Evolutionary conservation across 192 early-diverging fungal genomes (phyloP), one percentile per base, ranked within the genome.

Genomic region (Coemansia sp.): DNA sequence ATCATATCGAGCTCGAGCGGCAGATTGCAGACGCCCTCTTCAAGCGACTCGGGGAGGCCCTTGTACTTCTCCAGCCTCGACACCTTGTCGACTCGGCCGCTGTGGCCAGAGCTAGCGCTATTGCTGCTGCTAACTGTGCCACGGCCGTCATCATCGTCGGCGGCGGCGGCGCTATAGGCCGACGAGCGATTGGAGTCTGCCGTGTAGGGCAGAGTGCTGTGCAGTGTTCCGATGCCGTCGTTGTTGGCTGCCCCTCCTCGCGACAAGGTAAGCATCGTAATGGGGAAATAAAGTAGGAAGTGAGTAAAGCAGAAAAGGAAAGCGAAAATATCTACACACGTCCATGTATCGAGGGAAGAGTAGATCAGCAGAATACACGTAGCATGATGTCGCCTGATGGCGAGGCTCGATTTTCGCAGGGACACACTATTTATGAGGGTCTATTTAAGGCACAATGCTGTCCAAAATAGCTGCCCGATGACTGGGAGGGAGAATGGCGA

Each of bases 41-140:
- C 79, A 7, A 82, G 66, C 40, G 73, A 53, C 67, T 76, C 73
- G 24, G 79, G 79, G 43, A 82, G 60, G 19, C 70, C 62, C 41
- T 82, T 82, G 70, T 67, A 61, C 73, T 82, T 82, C 53, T 82
- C 79, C 15, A 82, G 79, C 32, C 79, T 58, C 22, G 70, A 73
- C 45, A 82, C 56, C 64, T 82, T 82, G 70, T 72, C 79, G 6
- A 76, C 60, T 25, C 70, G 69, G 25, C 66, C 74, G 43, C 41
- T 60, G 60, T 64, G 64, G 62, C 65, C 60, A 29, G 53, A 59
- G 36, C 54, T 73, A 59, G 41, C 36, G 37, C 29, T 37, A 60
- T 47, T 49, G 29, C 58, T 43, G 60, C 67, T 71, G 53, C 64
- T 62, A 22, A 59, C 38, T 12, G 64, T 63, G 25, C 45, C 68